Percentiles rank a stretch among this genome's conserved stretches.
phyloP scores from a whole-genome alignment of 495 filamentous ascomycete species.

The Pseudomonodictys pantanalensis region DNA sequence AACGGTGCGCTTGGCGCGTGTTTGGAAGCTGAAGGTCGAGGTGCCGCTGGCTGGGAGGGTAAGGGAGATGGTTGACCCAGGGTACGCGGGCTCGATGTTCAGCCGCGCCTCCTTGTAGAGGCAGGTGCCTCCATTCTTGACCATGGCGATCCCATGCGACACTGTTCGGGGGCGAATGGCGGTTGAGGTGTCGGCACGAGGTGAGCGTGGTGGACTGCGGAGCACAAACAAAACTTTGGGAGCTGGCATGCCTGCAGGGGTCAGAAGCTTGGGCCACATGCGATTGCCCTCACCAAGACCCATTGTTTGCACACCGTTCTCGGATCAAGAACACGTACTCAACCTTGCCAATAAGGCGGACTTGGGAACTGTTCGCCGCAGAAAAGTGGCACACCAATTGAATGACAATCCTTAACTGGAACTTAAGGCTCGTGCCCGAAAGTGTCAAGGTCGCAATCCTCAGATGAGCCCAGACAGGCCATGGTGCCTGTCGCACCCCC shows the following conservation, averaged over 20 bases:
- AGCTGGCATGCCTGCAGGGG: slow-evolving; percentile 8
- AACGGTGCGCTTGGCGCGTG: slow-evolving; percentile 37
- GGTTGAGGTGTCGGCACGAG: slow-evolving; percentile 4
- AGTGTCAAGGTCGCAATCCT: no score
- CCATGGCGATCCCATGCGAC: slow-evolving; percentile 39
- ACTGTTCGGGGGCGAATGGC: not conserved
- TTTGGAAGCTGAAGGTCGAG: slow-evolving; percentile 37
- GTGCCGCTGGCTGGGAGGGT: slow-evolving; percentile 59
- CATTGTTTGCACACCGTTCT: not conserved
- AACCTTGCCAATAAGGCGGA: no score
- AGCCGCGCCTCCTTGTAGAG: slow-evolving; percentile 85
- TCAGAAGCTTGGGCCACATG: not conserved
- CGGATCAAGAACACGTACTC: no score
- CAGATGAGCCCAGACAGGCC: no score
- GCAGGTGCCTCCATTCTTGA: slow-evolving; percentile 28
- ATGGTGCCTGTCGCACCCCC: no score
- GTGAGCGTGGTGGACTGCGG: slow-evolving; percentile 2
- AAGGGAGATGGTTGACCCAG: slow-evolving; percentile 67
- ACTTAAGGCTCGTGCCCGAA: no score
- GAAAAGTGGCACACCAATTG: no score
- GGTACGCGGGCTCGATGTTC: slow-evolving; percentile 70
- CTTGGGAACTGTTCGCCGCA: no score
- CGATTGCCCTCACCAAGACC: not conserved
- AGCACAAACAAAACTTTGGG: slow-evolving; percentile 36
- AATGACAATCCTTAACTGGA: no score